Percentiles rank a stretch among this genome's conserved stretches.
Evolutionary conservation across 371 early-diverging fungal genomes (phyloP).

Genomic region (Smittium culicis): DNA sequence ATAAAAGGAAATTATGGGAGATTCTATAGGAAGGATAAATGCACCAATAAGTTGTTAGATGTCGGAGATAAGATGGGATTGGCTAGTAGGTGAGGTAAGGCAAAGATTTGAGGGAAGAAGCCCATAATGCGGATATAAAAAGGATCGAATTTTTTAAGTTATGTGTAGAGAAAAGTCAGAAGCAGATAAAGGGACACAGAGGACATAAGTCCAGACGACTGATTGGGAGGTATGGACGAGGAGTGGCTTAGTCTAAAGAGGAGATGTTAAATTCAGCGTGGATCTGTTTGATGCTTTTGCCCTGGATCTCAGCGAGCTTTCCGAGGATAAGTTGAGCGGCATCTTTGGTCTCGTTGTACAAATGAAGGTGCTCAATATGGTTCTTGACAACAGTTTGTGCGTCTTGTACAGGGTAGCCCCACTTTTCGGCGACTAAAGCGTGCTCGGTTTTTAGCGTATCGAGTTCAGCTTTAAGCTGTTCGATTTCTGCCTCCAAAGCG

Average conservation of each 20-base stretch:
- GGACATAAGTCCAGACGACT: too few species aligned
- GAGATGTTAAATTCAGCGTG: conserved; percentile 22
- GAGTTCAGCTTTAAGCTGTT: neutral
- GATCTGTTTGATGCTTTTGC: conserved; percentile 27
- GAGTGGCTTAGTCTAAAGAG: conserved; percentile 11
- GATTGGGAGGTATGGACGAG: neutral
- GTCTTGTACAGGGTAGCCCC: conserved; percentile 13
- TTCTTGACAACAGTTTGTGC: conserved; percentile 21
- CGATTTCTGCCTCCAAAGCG: neutral
- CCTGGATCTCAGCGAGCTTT: conserved; percentile 27
- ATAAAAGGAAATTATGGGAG: too few species aligned
- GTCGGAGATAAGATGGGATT: too few species aligned
- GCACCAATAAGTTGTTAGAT: too few species aligned
- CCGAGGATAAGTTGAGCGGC: conserved; percentile 32
- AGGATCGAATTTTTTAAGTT: too few species aligned
- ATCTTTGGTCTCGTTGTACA: conserved; percentile 40
- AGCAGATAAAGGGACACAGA: too few species aligned
- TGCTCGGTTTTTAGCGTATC: neutral
- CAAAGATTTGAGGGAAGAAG: too few species aligned
- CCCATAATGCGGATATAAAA: too few species aligned
- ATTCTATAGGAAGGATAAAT: too few species aligned
- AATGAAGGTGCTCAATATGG: conserved; percentile 35
- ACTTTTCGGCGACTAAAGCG: neutral
- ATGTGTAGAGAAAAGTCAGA: too few species aligned
- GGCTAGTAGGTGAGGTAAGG: too few species aligned